These are phyloP conservation scores for Corchorus olitorius DNA, from an alignment of 345 rosid genomes.

Conservation along the genomic window DNA sequence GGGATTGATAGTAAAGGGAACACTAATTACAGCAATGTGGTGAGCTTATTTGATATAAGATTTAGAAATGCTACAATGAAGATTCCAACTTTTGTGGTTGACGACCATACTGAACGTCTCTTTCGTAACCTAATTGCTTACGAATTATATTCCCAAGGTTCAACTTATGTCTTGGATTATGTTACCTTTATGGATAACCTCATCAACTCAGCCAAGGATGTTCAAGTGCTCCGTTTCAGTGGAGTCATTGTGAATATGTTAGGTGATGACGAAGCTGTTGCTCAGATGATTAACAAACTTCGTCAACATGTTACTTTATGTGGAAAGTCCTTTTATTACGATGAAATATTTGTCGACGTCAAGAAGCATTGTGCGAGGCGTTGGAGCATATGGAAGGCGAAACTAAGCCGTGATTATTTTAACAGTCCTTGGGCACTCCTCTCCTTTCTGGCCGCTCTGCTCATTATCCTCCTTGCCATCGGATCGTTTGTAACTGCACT, in stretches of 20 bases:
- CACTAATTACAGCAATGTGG: neutral
- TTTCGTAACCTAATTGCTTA: constrained; percentile 36
- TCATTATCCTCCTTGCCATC: neutral
- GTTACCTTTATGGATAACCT: neutral
- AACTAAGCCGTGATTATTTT: neutral
- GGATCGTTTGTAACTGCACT: neutral
- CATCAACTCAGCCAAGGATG: neutral
- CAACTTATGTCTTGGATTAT: neutral
- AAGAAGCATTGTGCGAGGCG: neutral
- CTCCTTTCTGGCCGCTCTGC: neutral
- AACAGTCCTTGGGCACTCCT: neutral
- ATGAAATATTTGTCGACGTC: neutral
- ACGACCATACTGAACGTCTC: constrained; percentile 29
- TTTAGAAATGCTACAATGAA: constrained; percentile 27
- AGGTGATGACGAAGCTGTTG: neutral
- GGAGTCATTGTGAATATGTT: neutral
- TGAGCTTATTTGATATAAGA: constrained; percentile 20
- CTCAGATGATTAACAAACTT: neutral
- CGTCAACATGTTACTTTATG: neutral
- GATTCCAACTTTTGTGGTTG: constrained; percentile 30
- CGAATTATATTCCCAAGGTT: constrained; percentile 21
- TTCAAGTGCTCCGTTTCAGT: neutral
- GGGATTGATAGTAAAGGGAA: too few species aligned
- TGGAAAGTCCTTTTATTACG: neutral
- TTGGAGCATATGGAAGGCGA: neutral